Evolutionary conservation across 345 rosid genomes (phyloP), one percentile per base, ranked within the genome.

Genomic region (Schrenkiella parvula): DNA sequence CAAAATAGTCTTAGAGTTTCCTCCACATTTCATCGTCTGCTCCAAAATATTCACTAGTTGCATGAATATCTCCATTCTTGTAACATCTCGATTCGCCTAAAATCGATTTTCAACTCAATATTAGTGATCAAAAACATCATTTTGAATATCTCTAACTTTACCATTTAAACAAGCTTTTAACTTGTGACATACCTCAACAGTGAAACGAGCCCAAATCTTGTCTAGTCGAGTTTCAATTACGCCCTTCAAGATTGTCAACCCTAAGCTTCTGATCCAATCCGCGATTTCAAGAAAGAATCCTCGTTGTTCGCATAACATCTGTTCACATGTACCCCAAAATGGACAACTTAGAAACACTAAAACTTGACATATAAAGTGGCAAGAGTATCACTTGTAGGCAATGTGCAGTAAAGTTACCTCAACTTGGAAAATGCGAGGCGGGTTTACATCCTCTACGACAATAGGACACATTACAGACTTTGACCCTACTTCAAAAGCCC

Each of bases 401-500:
- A 35, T 2, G 3, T 2, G 41, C 1, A 37, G 41, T 4, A 37
- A 25, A 38, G 50, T 3, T 69, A 91, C 99, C 99, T 95, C 96
- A 29, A 95, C 89, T 42, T 87, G 97, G 89, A 92, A 80, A 79
- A 88, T 93, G 51, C 97, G 89, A 68, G 98, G 99, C 28, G 81
- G 83, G 76, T 78, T 90, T 58, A 95, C 82, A 86, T 95, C 99
- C 80, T 95, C 99, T 5, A 95, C 96, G 13, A 92, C 87, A 55
- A 95, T 92, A 53, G 99, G 99, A 64, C 98, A 92, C 44, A 87
- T 80, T 88, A 86, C 77, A 55, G 98, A 85, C 78, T 82, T 88
- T 66, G 98, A 88, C 3, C 96, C 97, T 46, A 95, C 98, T 85
- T 95, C 97, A 65, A 83, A 95, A 48, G 98, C 99, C 98, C 97